Evolutionary conservation across 495 filamentous ascomycete species (phyloP).

Genomic region (Ascodesmis nigricans): DNA sequence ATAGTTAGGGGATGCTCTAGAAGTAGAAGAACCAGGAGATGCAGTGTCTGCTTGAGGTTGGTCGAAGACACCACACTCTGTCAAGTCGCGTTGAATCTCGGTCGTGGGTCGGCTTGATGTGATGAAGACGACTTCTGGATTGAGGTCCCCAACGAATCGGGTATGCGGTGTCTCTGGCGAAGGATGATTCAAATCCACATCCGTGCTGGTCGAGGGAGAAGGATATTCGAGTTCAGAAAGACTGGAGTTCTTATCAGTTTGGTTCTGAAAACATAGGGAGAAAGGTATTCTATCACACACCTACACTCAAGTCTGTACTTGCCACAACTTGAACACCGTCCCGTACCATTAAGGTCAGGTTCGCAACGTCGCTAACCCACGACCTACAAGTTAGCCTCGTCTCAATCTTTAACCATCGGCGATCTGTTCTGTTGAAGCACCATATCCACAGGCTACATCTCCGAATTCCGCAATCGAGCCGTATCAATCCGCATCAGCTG

Average conservation of each 20-base stretch:
- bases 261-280: no score
- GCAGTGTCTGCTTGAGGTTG: no score
- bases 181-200: no score
- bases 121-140: conserved; percentile 29
- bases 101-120: conserved; percentile 17
- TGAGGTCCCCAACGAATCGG: conserved; percentile 30
- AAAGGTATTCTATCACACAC: conserved; percentile 3
- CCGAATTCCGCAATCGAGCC: neutral
- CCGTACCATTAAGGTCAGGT: conserved; percentile 18
- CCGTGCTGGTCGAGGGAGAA: no score
- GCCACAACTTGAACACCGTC: conserved; percentile 20
- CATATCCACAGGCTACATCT: neutral
- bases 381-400: no score
- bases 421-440: neutral
- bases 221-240: no score
- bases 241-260: no score
- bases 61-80: conserved; percentile 28
- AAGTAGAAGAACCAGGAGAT: no score
- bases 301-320: conserved; percentile 16
- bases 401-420: neutral
- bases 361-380: conserved; percentile 14
- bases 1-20: conserved; percentile 21
- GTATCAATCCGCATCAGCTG: no score
- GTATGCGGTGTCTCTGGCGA: no score
- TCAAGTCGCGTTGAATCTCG: conserved; percentile 22